These are phyloP conservation scores for Aspergillus costaricaensis DNA, from an alignment of 2,329 filamentous ascomycete species.

Conservation along the genomic window DNA sequence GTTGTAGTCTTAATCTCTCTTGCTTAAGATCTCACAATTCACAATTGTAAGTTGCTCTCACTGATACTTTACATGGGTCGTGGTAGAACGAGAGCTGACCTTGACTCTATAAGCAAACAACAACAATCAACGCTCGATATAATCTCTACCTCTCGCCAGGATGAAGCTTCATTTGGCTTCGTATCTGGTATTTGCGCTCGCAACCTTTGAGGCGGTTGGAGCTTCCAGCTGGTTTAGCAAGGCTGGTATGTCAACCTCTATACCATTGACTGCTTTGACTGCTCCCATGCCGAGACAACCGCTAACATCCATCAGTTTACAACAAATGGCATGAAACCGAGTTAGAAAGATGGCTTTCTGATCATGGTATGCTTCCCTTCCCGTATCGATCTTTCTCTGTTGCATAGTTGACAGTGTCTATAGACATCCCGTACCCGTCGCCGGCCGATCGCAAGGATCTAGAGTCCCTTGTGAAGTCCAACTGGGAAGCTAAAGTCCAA, in stretches of 20 bases:
- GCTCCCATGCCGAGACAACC: not conserved
- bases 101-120: not conserved
- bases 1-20: not conserved
- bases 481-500: conserved; percentile 82
- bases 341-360: conserved; percentile 93
- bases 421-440: conserved; percentile 80
- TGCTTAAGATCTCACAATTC: not conserved
- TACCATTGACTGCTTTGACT: not conserved
- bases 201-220: conserved; percentile 64
- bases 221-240: conserved; percentile 86
- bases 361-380: conserved; percentile 58
- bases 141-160: conserved; percentile 27
- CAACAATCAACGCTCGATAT: not conserved
- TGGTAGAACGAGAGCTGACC: not conserved
- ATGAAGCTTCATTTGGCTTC: conserved; percentile 77
- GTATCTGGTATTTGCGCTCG: conserved; percentile 70
- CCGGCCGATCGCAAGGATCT: conserved; percentile 91
- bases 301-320: conserved; percentile 64
- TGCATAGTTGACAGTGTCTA: conserved; percentile 3
- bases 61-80: too few relatives aligned
- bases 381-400: not conserved
- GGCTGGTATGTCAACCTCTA: conserved; percentile 63
- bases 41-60: not conserved
- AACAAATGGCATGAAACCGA: conserved; percentile 99
- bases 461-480: conserved; percentile 82